phyloP scores from a whole-genome alignment of 805 yeast species.

The Debaryomyces prosopidis region DNA sequence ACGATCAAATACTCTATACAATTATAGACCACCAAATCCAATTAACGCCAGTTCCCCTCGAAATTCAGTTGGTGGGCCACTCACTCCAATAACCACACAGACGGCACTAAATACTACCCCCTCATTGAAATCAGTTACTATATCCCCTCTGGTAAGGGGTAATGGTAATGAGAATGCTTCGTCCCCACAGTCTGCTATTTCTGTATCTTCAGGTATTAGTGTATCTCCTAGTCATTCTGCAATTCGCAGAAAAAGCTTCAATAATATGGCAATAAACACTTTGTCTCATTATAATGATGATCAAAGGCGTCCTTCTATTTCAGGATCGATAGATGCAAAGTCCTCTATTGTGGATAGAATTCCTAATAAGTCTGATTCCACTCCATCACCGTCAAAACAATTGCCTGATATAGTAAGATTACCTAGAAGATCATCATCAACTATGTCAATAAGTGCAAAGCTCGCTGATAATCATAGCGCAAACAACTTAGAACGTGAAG shows the following conservation, averaged over 20 bases:
- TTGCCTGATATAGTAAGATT: background rate
- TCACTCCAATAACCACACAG: constrained; percentile 14
- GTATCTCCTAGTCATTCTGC: constrained; percentile 5
- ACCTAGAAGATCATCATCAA: constrained; percentile 15
- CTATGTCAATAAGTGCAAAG: constrained; percentile 29
- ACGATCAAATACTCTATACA: constrained; percentile 24
- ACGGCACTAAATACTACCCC: constrained; percentile 26
- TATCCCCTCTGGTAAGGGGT: constrained; percentile 33
- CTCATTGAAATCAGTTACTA: constrained; percentile 39
- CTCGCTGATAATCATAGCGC: constrained; percentile 18
- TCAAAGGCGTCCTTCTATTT: background rate
- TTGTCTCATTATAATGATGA: background rate
- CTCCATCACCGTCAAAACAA: background rate
- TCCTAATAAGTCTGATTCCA: background rate
- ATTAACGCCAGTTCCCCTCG: constrained; percentile 8
- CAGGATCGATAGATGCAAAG: background rate
- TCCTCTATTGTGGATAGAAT: background rate
- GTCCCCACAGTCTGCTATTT: constrained; percentile 19
- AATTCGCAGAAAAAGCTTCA: constrained; percentile 1
- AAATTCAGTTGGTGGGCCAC: constrained; percentile 10
- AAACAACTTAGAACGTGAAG: background rate
- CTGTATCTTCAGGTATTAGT: constrained; percentile 9
- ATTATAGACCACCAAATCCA: constrained; percentile 14
- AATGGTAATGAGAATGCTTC: constrained; percentile 10
- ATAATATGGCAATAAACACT: constrained; percentile 2